Conservation (phyloP, 805 yeast species). For the Candida hispaniensis region DNA sequence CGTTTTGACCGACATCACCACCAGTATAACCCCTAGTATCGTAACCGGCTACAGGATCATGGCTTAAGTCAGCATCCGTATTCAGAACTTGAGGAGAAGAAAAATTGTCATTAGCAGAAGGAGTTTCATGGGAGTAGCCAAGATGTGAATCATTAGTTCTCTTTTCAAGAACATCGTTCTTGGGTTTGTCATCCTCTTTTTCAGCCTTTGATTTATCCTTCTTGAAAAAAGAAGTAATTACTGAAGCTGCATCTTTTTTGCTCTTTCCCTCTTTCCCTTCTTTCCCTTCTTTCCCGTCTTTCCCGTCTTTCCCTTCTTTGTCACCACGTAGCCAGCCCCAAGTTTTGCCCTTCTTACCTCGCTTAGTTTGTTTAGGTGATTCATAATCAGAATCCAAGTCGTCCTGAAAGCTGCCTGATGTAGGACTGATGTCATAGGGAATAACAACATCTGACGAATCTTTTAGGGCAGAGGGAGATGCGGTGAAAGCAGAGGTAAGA, state of each 20-base stretch:
- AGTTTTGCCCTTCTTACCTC: slow-evolving; percentile 8
- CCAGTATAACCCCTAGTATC: no score
- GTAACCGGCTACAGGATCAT: no score
- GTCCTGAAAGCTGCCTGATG: slow-evolving; percentile 1
- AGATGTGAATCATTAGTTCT: no score
- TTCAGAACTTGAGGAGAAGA: no score
- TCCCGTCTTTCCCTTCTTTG: slow-evolving; percentile 16
- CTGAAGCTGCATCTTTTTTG: slow-evolving; percentile 18
- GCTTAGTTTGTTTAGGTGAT: neutral
- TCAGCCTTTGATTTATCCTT: slow-evolving; percentile 17
- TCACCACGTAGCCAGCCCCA: slow-evolving; percentile 16
- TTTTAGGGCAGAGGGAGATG: no score
- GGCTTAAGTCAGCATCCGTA: no score
- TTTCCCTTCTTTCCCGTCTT: slow-evolving; percentile 13
- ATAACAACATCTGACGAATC: no score
- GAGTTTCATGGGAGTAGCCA: no score
- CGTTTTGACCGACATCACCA: no score
- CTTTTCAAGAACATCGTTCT: slow-evolving; percentile 4
- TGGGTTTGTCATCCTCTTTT: slow-evolving; percentile 2
- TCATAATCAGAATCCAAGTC: slow-evolving; percentile 13
- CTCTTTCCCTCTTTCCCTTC: slow-evolving; percentile 15
- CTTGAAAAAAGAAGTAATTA: slow-evolving; percentile 23
- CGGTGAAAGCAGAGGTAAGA: no score
- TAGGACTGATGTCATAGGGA: no score
- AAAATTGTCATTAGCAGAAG: no score